Conservation (phyloP, 805 yeast species). For the Kodamaea hsintzibuensis region DNA sequence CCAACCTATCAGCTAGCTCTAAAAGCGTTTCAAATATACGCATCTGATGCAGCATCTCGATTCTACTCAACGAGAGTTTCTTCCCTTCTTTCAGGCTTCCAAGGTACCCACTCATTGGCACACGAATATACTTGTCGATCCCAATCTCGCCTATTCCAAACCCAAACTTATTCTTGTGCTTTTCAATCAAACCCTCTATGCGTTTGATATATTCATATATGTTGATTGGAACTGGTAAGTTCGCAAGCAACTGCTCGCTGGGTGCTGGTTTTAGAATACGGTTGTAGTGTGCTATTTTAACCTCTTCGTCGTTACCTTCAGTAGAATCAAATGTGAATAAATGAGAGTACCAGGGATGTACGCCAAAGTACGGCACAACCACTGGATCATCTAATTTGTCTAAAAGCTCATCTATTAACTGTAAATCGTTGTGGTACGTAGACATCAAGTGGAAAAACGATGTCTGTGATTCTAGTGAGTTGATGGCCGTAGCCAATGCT, state of each 20-base stretch:
- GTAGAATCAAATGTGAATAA: slow-evolving; percentile 40
- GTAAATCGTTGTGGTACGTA: slow-evolving; percentile 37
- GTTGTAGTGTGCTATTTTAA: slow-evolving; percentile 57
- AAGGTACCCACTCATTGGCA: slow-evolving; percentile 61
- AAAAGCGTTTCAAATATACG: slow-evolving; percentile 52
- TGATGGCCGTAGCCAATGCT: slow-evolving; percentile 12
- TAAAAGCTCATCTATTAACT: slow-evolving; percentile 22
- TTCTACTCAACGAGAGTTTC: slow-evolving; percentile 48
- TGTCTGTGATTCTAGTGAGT: slow-evolving; percentile 2
- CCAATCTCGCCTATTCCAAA: slow-evolving; percentile 88
- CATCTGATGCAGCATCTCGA: slow-evolving; percentile 66
- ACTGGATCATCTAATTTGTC: slow-evolving; percentile 11
- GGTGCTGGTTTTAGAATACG: slow-evolving; percentile 47
- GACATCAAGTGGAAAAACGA: slow-evolving; percentile 37
- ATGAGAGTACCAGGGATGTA: slow-evolving; percentile 94
- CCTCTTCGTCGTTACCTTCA: slow-evolving; percentile 12
- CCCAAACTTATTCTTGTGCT: slow-evolving; percentile 12
- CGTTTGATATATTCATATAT: slow-evolving; percentile 35
- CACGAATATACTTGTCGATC: slow-evolving; percentile 70
- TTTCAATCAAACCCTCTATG: slow-evolving; percentile 27
- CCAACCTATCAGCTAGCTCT: slow-evolving; percentile 49
- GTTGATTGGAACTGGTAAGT: slow-evolving; percentile 62
- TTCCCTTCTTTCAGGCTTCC: slow-evolving; percentile 33
- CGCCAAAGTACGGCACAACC: slow-evolving; percentile 58
- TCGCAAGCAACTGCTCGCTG: slow-evolving; percentile 37